Evolutionary conservation across 495 filamentous ascomycete species (phyloP).

Genomic region (Cladorrhinum samala): DNA sequence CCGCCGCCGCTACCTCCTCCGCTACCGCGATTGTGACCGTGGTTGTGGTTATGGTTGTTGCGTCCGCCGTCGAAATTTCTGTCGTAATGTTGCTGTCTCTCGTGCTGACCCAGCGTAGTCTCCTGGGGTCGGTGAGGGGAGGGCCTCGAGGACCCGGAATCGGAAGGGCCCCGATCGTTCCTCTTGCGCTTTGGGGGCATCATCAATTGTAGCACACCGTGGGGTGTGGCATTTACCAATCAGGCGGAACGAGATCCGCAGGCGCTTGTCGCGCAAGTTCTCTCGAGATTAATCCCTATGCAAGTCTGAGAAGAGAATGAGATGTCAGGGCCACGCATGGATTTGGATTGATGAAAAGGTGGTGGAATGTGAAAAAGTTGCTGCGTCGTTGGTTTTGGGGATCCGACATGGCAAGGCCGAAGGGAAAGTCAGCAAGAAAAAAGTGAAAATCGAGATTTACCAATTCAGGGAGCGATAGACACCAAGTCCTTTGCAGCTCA

Average conservation of each 20-base stretch:
- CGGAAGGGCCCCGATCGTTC: slow-evolving; percentile 38
- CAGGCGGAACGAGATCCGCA: slow-evolving; percentile 16
- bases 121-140: slow-evolving; percentile 49
- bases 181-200: slow-evolving; percentile 53
- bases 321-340: slow-evolving; percentile 1
- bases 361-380: slow-evolving; percentile 2
- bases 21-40: neutral
- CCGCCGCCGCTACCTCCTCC: slow-evolving; percentile 15
- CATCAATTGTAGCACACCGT: slow-evolving; percentile 15
- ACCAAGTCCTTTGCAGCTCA: slow-evolving; percentile 1
- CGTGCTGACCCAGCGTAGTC: slow-evolving; percentile 43
- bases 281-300: neutral
- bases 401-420: no score
- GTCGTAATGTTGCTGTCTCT: slow-evolving; percentile 12
- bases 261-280: slow-evolving; percentile 1
- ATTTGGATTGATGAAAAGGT: slow-evolving; percentile 6
- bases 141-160: slow-evolving; percentile 39
- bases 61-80: slow-evolving; percentile 33
- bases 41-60: neutral
- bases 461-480: slow-evolving; percentile 16
- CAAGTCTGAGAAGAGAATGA: neutral
- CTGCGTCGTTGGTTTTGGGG: neutral
- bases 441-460: slow-evolving; percentile 6
- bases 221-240: slow-evolving; percentile 22
- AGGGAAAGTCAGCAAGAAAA: slow-evolving; percentile 1